Evolutionary conservation across 2,329 filamentous ascomycete species (phyloP).

Genomic region (Simplicillium aogashimaense): DNA sequence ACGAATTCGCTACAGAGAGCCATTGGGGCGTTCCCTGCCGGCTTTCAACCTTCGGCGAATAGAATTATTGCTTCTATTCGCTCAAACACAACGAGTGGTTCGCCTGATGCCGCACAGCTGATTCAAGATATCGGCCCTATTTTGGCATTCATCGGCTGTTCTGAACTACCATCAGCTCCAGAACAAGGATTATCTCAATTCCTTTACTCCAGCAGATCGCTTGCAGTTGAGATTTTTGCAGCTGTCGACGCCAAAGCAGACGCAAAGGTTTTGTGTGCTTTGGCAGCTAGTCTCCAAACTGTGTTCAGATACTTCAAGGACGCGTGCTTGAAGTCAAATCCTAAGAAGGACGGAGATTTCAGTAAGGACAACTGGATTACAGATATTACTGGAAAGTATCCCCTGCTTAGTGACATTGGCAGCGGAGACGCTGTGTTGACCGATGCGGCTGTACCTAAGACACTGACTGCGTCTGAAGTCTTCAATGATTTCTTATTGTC

Average conservation of each 20-base stretch:
- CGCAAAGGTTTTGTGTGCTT: constrained; percentile 24
- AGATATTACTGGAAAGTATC: constrained; percentile 16
- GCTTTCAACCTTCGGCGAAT: constrained; percentile 22
- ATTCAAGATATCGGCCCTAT: constrained; percentile 29
- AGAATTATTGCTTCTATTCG: constrained; percentile 16
- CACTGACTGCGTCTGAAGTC: constrained; percentile 15
- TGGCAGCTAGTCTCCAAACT: constrained; percentile 26
- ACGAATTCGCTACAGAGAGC: constrained; percentile 29
- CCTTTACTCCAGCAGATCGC: constrained; percentile 23
- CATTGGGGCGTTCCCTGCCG: constrained; percentile 22
- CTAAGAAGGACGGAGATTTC: constrained; percentile 10
- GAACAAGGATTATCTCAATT: constrained; percentile 27
- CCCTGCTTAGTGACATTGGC: constrained; percentile 14
- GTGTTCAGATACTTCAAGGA: constrained; percentile 27
- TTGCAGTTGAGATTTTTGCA: constrained; percentile 24
- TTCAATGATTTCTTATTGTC: constrained; percentile 28
- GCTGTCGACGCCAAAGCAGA: constrained; percentile 21
- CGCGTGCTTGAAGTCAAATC: constrained; percentile 21
- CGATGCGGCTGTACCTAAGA: constrained; percentile 2
- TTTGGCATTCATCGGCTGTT: constrained; percentile 40
- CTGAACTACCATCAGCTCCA: constrained; percentile 20
- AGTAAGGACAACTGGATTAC: constrained; percentile 12
- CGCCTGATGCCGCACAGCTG: constrained; percentile 12
- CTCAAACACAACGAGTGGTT: constrained; percentile 11
- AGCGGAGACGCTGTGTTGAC: constrained; percentile 2